Conservation (phyloP, 352 stramenopile species). For the Nannochloropsis limnetica region DNA sequence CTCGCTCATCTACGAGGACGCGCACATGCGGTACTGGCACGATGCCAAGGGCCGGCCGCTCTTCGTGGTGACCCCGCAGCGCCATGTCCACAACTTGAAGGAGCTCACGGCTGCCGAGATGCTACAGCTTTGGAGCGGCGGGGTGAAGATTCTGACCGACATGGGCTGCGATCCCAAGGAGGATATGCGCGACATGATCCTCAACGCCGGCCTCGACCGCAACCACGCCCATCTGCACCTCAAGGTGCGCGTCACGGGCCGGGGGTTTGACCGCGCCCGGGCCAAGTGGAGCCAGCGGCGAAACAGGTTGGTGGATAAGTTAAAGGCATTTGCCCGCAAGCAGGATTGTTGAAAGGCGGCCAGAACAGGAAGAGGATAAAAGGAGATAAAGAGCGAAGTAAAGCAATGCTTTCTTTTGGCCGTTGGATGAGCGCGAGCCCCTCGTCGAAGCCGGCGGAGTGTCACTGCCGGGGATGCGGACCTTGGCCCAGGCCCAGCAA, state of each 20-base stretch:
- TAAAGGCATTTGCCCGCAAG: background rate
- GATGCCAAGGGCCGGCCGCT: slow-evolving; percentile 20
- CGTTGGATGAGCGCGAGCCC: no score
- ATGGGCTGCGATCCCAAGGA: slow-evolving; percentile 31
- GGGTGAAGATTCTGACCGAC: background rate
- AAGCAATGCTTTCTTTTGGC: no score
- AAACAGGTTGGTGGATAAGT: background rate
- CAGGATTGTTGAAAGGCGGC: background rate
- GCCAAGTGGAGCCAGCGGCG: slow-evolving; percentile 28
- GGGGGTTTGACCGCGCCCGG: background rate
- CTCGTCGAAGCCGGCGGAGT: no score
- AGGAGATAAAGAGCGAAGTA: no score
- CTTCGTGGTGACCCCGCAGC: background rate
- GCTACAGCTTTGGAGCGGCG: background rate
- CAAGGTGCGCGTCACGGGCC: slow-evolving; percentile 31
- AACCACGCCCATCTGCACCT: slow-evolving; percentile 8
- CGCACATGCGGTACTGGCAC: slow-evolving; percentile 28
- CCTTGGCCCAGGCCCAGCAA: no score
- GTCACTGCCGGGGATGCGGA: no score
- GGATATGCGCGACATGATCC: slow-evolving; percentile 29
- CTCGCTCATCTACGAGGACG: slow-evolving; percentile 32
- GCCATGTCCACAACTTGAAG: slow-evolving; percentile 22
- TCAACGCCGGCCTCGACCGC: slow-evolving; percentile 28
- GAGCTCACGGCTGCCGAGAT: slow-evolving; percentile 28
- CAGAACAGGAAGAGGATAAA: background rate